Base-by-base conservation (phyloP, 2,329 filamentous ascomycete species). In the Trichophyton equinum region DNA sequence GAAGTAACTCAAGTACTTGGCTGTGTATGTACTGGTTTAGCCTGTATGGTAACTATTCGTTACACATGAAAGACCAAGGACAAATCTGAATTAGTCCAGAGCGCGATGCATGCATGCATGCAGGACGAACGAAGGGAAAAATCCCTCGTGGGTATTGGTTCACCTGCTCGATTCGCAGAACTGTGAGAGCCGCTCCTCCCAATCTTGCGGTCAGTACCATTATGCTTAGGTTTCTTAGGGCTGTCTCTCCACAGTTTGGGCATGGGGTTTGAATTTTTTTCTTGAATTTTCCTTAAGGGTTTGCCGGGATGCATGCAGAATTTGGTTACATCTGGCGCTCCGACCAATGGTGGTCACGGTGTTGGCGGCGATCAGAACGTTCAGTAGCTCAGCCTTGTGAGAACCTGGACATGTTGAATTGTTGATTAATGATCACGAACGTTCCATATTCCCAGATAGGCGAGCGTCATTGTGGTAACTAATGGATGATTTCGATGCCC, bases 361-460 rank as follows among this genome's bases (percentile, higher is more conserved):
- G n/a, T 36, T 30, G 13, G 33, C 33, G 49, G 30, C 27, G 49
- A 55, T 55, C 49, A 55, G 49, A 55, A 55, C 30, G 25, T 13
- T 55, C n/a, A 27, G 38, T 55, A 55, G 4, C 49, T 33, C 49
- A 55, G 49, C 49, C 49, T 55, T 55, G 49, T 55, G 49, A 55
- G 49, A 25, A 55, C 49, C 49, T 27, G 20, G 30, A 9, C 49
- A n/a, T 5, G n/a, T 55, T 55, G 25, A 38, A 55, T 55, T 55
- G 49, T 55, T 55, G 49, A 55, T 55, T 55, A 55, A 55, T 55
- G 49, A 55, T 55, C 49, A 55, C 15, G 33, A 3, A 36, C 27
- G 49, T 36, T 55, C 25, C 27, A 55, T 33, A 18, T 55, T 55
- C 46, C 46, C 20, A 55, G 30, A 55, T 55, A 55, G 49, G 30